phyloP scores from a whole-genome alignment of 2,329 filamentous ascomycete species.

The Aspergillus neoniger region DNA sequence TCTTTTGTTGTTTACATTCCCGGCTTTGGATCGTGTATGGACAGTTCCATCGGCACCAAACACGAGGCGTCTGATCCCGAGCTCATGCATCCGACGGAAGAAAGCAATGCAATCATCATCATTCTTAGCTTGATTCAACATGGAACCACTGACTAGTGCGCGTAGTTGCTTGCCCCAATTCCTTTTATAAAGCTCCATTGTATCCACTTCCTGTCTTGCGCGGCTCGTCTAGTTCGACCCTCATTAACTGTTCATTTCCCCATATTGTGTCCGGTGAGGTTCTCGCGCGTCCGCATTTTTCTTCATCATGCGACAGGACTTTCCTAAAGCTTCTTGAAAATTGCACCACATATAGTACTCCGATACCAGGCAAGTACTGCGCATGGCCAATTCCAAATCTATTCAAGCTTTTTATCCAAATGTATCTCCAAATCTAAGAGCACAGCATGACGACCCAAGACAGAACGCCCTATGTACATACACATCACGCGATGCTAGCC shows the following conservation, averaged over 20 bases:
- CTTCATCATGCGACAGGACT: too few species aligned
- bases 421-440: constrained; percentile 12
- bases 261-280: not conserved
- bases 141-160: not conserved
- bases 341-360: not conserved
- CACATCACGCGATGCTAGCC: constrained; percentile 13
- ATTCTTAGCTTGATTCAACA: not conserved
- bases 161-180: not conserved
- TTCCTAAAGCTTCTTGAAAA: not conserved
- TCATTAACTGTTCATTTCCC: not conserved
- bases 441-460: constrained; percentile 12
- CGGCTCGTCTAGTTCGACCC: not conserved
- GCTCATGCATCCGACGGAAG: not conserved
- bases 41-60: too few species aligned
- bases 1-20: too few species aligned
- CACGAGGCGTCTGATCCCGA: not conserved
- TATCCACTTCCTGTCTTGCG: not conserved
- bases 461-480: constrained; percentile 26
- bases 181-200: not conserved
- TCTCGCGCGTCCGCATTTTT: not conserved
- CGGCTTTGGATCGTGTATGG: too few species aligned
- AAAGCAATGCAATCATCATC: not conserved
- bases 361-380: not conserved
- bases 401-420: constrained; percentile 19
- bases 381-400: not conserved